These are phyloP conservation scores for Stephanodiscus minutulus DNA, from an alignment of 108 stramenopile species.

Conservation along the genomic window DNA sequence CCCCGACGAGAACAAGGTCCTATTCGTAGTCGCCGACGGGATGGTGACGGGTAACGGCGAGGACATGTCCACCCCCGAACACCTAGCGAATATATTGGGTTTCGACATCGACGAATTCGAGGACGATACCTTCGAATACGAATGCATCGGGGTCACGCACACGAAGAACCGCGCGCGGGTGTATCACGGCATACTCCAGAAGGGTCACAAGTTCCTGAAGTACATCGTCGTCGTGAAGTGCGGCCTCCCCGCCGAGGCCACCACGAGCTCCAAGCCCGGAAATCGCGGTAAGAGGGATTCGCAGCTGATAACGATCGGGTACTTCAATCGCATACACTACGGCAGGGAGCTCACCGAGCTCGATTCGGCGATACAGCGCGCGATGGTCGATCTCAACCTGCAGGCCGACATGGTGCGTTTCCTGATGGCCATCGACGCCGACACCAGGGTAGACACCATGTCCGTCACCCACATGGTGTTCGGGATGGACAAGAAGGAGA, in stretches of 20 bases:
- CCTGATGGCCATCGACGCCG: conserved; percentile 66
- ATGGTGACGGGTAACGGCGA: conserved; percentile 60
- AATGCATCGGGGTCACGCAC: conserved; percentile 48
- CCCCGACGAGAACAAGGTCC: conserved; percentile 61
- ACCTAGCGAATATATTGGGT: conserved; percentile 56
- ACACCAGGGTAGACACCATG: conserved; percentile 54
- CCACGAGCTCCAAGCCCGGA: conserved; percentile 51
- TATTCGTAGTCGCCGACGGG: conserved; percentile 63
- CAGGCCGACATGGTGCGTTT: conserved; percentile 58
- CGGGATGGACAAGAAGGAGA: conserved; percentile 59
- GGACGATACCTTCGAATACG: conserved; percentile 56
- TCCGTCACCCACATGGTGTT: conserved; percentile 60
- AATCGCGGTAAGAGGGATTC: conserved; percentile 70
- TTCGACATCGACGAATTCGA: conserved; percentile 58
- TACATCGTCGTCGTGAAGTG: conserved; percentile 62
- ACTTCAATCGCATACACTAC: conserved; percentile 62
- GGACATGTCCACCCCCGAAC: conserved; percentile 45
- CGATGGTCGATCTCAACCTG: conserved; percentile 51
- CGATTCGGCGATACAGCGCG: conserved; percentile 49
- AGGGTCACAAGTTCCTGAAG: conserved; percentile 57
- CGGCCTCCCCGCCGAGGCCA: conserved; percentile 51
- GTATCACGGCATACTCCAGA: conserved; percentile 57
- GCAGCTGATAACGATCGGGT: conserved; percentile 58
- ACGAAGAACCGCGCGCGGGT: conserved; percentile 53
- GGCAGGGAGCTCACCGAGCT: conserved; percentile 56